These are phyloP conservation scores for Globisporangium mamillatum DNA, from an alignment of 352 stramenopile species.

Conservation along the genomic window DNA sequence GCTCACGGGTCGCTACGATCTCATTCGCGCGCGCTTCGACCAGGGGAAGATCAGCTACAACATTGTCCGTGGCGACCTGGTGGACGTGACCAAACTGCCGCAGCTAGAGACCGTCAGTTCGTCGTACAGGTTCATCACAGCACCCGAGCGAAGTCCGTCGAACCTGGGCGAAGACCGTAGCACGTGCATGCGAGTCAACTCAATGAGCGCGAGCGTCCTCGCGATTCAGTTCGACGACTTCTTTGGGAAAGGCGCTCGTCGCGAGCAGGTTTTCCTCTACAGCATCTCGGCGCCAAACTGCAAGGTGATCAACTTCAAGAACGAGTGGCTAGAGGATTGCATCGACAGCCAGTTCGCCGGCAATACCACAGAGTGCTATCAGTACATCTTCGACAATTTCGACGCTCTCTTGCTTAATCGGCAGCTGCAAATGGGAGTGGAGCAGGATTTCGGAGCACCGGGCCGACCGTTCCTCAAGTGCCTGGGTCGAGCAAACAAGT, in stretches of 20 bases:
- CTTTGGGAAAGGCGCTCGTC: constrained; percentile 32
- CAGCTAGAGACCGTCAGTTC: constrained; percentile 1
- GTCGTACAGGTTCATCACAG: constrained; percentile 18
- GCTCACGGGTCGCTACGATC: constrained; percentile 18
- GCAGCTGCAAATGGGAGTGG: constrained; percentile 29
- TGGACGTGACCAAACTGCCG: constrained; percentile 8
- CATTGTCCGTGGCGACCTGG: constrained; percentile 17
- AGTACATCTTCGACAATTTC: constrained; percentile 55
- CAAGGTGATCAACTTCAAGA: constrained; percentile 36
- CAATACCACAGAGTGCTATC: constrained; percentile 28
- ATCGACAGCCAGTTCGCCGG: constrained; percentile 22
- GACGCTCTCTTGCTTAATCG: constrained; percentile 27
- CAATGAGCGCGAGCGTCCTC: constrained; percentile 31
- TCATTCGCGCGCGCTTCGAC: constrained; percentile 18
- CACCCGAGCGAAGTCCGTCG: constrained; percentile 27
- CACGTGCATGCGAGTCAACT: constrained; percentile 41
- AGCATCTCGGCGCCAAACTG: constrained; percentile 44
- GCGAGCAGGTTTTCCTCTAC: constrained; percentile 32
- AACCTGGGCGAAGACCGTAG: constrained; percentile 35
- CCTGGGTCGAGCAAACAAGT: constrained; percentile 23
- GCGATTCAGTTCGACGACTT: constrained; percentile 43
- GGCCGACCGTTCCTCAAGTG: constrained; percentile 47
- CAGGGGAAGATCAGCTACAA: constrained; percentile 29
- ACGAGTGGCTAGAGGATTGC: constrained; percentile 33
- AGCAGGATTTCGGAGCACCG: constrained; percentile 34